Conservation (phyloP, 2,329 filamentous ascomycete genomes). For the Colletotrichum nymphaeae region DNA sequence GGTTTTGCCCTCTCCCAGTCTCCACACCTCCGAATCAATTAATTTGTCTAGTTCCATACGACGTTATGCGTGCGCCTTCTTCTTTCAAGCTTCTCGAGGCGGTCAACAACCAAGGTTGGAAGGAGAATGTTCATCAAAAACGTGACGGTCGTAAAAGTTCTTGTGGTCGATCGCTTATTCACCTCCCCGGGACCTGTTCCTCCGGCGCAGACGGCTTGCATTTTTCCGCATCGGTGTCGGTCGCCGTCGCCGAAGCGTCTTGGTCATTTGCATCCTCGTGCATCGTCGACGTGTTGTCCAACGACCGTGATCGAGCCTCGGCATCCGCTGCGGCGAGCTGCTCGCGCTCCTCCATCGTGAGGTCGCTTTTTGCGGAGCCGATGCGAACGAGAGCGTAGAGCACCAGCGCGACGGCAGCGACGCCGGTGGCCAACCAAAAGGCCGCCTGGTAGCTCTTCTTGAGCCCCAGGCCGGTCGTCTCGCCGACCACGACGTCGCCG, state of each 20-base stretch:
- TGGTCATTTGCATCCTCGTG: background rate
- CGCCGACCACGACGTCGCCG: constrained; percentile 71
- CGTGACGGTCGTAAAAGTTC: too few relatives aligned
- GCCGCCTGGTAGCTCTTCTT: constrained; percentile 70
- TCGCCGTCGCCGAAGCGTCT: constrained; percentile 13
- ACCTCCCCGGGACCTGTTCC: constrained; percentile 3
- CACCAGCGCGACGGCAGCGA: constrained; percentile 61
- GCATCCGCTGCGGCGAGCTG: constrained; percentile 23
- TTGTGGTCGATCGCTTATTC: background rate
- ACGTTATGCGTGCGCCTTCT: background rate
- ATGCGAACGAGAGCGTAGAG: constrained; percentile 65
- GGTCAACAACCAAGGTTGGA: background rate
- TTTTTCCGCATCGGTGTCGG: constrained; percentile 25
- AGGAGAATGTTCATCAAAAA: too few relatives aligned
- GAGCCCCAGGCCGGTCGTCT: constrained; percentile 55
- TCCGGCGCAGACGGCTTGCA: background rate
- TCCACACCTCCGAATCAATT: background rate
- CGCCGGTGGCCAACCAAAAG: constrained; percentile 74
- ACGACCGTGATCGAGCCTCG: constrained; percentile 5
- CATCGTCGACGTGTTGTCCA: background rate
- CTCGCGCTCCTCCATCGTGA: constrained; percentile 38
- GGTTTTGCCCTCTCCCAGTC: background rate
- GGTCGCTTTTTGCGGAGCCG: constrained; percentile 37
- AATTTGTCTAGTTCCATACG: background rate
- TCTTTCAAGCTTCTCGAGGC: background rate